Conservation (phyloP, 2,329 filamentous ascomycete genomes). For the Fusarium sp. region DNA sequence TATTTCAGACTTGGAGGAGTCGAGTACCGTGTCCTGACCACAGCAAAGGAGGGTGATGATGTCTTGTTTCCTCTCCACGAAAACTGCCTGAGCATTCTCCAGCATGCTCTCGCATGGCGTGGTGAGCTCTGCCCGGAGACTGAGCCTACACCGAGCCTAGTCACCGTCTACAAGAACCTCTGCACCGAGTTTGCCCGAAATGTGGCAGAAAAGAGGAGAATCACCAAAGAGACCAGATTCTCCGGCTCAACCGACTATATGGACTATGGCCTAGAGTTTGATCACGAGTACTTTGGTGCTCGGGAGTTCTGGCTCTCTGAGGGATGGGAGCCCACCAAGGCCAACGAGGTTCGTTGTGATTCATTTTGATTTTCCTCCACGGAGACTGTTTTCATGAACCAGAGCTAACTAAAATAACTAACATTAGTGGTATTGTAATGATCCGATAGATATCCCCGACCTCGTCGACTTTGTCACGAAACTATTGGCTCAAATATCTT, state of each 20-base stretch:
- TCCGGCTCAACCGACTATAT: not conserved
- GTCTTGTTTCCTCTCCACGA: slow-evolving; percentile 8
- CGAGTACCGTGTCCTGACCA: slow-evolving; percentile 2
- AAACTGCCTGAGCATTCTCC: slow-evolving; percentile 2
- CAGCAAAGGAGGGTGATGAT: not conserved
- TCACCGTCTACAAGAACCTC: not conserved
- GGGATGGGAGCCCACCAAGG: slow-evolving; percentile 1
- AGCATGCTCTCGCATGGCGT: not conserved
- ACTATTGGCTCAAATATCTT: not conserved
- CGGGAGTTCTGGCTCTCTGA: slow-evolving; percentile 6
- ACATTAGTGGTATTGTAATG: slow-evolving; percentile 9
- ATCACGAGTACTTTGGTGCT: slow-evolving; percentile 11
- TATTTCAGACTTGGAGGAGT: slow-evolving; percentile 1
- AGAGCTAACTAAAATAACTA: not conserved
- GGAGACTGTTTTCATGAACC: rapidly evolving
- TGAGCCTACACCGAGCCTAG: not conserved
- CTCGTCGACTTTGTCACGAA: not conserved
- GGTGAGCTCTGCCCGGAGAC: not conserved
- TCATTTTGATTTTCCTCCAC: not conserved
- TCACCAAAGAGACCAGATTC: not conserved
- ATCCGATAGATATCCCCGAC: not conserved
- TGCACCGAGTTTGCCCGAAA: not conserved
- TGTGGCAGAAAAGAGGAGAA: not conserved
- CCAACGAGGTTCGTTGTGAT: slow-evolving; percentile 10
- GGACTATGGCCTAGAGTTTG: slow-evolving; percentile 13